phyloP scores from a whole-genome alignment of 352 stramenopile species.

The Globisporangium spiculum region DNA sequence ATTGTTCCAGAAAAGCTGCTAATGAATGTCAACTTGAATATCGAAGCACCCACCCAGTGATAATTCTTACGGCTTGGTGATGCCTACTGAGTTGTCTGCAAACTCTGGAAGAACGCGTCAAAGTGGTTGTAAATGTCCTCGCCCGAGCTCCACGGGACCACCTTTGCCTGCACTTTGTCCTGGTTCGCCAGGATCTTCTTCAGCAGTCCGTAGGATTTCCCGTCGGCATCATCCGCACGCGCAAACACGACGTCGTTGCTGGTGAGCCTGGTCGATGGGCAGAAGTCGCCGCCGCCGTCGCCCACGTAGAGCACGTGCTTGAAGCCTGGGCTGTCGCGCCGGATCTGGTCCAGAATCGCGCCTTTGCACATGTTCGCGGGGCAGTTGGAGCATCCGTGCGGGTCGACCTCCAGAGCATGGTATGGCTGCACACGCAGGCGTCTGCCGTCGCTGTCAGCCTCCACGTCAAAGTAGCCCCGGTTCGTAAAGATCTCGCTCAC shows the following conservation, averaged over 20 bases:
- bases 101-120: slow-evolving; percentile 13
- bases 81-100: not conserved
- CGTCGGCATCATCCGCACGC: slow-evolving; percentile 42
- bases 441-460: slow-evolving; percentile 16
- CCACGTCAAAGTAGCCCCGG: slow-evolving; percentile 35
- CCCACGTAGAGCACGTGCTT: slow-evolving; percentile 66
- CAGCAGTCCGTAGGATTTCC: slow-evolving; percentile 53
- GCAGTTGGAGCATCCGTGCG: slow-evolving; percentile 59
- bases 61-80: not conserved
- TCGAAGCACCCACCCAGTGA: not conserved
- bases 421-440: slow-evolving; percentile 56
- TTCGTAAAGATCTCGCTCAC: slow-evolving; percentile 63
- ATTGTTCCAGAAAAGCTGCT: slow-evolving; percentile 1
- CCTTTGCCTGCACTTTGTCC: slow-evolving; percentile 33
- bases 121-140: slow-evolving; percentile 63
- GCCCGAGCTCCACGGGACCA: slow-evolving; percentile 63
- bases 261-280: slow-evolving; percentile 44
- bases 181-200: slow-evolving; percentile 38
- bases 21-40: not conserved
- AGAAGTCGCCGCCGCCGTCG: slow-evolving; percentile 73
- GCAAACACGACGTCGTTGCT: slow-evolving; percentile 60
- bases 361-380: slow-evolving; percentile 85
- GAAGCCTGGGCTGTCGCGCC: slow-evolving; percentile 23
- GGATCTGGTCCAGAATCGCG: slow-evolving; percentile 54
- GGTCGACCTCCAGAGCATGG: slow-evolving; percentile 29